These are phyloP conservation scores for Dryadomyces quercus-mongolicae DNA, from an alignment of 2,329 filamentous ascomycete species.

Conservation along the genomic window DNA sequence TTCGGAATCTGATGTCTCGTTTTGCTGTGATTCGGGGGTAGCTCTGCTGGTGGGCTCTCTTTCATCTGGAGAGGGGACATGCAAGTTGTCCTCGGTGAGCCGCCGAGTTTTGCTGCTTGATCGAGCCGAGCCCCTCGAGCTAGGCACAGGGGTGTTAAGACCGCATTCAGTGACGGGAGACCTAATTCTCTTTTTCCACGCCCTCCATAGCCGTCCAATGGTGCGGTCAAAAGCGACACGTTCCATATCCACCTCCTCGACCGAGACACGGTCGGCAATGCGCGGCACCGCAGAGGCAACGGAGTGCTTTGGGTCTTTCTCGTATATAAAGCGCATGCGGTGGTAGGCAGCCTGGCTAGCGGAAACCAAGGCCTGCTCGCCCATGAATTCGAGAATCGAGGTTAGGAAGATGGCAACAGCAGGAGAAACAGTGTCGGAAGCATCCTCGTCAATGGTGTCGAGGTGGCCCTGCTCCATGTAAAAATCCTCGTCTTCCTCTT, in stretches of 20 bases:
- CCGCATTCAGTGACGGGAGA: conserved; percentile 35
- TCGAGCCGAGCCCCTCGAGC: conserved; percentile 33
- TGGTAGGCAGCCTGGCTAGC: conserved; percentile 74
- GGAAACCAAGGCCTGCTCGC: conserved; percentile 79
- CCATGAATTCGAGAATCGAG: conserved; percentile 86
- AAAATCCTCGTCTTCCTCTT: conserved; percentile 92
- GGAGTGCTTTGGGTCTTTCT: conserved; percentile 46
- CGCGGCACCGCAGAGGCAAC: conserved; percentile 28
- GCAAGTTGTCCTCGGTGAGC: conserved; percentile 18
- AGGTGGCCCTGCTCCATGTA: conserved; percentile 73
- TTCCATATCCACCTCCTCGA: conserved; percentile 88
- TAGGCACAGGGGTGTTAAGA: conserved; percentile 34
- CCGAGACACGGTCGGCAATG: conserved; percentile 55
- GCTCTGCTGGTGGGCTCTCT: not conserved
- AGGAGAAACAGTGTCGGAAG: conserved; percentile 66
- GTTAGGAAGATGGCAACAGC: conserved; percentile 93
- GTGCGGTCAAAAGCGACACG: conserved; percentile 82
- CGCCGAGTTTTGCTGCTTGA: conserved; percentile 20
- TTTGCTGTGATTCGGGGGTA: not conserved
- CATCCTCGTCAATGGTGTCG: conserved; percentile 42
- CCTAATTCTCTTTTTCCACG: conserved; percentile 81
- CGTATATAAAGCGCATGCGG: conserved; percentile 45
- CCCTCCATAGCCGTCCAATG: conserved; percentile 80
- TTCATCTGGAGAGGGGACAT: not conserved
- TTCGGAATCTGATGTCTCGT: not conserved